Percentiles rank a stretch among this genome's conserved stretches.
Evolutionary conservation across 2,329 filamentous ascomycete genomes (phyloP).

Genomic region (Ceratocystis diversiconidia): DNA sequence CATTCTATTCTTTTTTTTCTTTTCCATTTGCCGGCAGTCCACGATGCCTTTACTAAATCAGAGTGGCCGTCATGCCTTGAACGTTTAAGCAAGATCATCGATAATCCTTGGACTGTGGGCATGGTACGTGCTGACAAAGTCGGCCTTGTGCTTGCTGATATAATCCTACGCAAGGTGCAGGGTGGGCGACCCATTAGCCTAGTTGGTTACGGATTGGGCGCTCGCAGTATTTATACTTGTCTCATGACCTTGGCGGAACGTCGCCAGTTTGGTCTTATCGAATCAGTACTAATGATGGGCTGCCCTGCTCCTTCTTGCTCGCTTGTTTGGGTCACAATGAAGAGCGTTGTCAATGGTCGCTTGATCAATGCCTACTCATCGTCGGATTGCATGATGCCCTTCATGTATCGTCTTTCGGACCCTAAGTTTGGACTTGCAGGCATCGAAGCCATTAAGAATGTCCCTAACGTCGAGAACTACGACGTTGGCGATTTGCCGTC

Average conservation of each 20-base stretch:
- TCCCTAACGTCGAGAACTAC: constrained; percentile 52
- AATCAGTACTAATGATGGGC: constrained; percentile 75
- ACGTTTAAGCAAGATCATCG: constrained; percentile 58
- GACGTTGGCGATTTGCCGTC: constrained; percentile 50
- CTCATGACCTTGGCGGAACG: constrained; percentile 66
- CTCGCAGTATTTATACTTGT: constrained; percentile 72
- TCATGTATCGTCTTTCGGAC: constrained; percentile 71
- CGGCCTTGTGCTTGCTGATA: constrained; percentile 60
- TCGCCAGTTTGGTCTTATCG: constrained; percentile 70
- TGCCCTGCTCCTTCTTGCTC: constrained; percentile 60
- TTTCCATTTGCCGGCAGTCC: constrained; percentile 30
- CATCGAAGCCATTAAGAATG: constrained; percentile 56
- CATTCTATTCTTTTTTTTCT: constrained; percentile 27
- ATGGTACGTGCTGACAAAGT: constrained; percentile 64
- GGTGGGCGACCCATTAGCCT: constrained; percentile 70
- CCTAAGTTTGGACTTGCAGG: constrained; percentile 76
- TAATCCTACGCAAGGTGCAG: constrained; percentile 66
- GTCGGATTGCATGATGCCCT: constrained; percentile 76
- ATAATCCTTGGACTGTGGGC: constrained; percentile 67
- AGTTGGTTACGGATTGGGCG: constrained; percentile 70
- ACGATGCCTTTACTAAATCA: constrained; percentile 20
- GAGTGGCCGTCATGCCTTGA: constrained; percentile 49
- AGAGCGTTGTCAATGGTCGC: constrained; percentile 64
- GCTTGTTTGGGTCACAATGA: constrained; percentile 61
- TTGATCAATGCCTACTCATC: constrained; percentile 84